Evolutionary conservation across 495 filamentous ascomycete genomes (phyloP).

Genomic region (Penicillium flavigenum): DNA sequence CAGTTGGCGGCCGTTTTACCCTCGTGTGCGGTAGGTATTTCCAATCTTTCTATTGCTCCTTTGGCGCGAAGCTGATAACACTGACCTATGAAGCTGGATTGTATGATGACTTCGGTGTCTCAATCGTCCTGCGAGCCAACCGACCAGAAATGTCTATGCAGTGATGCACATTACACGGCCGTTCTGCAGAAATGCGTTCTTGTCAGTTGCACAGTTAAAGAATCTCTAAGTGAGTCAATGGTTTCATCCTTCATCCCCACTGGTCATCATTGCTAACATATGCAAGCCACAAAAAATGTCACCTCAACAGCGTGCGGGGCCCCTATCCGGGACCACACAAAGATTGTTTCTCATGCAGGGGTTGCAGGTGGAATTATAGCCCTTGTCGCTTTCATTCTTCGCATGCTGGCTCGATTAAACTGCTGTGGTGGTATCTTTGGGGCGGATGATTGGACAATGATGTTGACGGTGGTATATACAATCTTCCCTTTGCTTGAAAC

Average conservation of each 20-base stretch:
- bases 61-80: not conserved
- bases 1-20: conserved; percentile 17
- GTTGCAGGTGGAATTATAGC: conserved; percentile 27
- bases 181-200: conserved; percentile 24
- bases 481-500: not conserved
- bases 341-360: conserved; percentile 26
- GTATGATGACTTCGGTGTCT: conserved; percentile 24
- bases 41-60: not conserved
- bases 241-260: not conserved
- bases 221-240: conserved; percentile 27
- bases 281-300: conserved; percentile 36
- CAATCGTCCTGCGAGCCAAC: conserved; percentile 25
- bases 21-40: conserved; percentile 20
- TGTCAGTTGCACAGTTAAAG: conserved; percentile 23
- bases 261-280: not conserved
- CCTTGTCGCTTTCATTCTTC: conserved; percentile 28
- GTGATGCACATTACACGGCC: conserved; percentile 18
- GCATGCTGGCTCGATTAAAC: conserved; percentile 28
- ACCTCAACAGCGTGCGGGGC: conserved; percentile 28
- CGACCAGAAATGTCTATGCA: conserved; percentile 31
- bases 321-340: conserved; percentile 29
- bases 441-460: conserved; percentile 34
- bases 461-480: conserved; percentile 28
- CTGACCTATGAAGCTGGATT: conserved; percentile 25
- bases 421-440: conserved; percentile 31